Conservation (phyloP, 805 yeast species). For the Candida coquimbonensis region DNA sequence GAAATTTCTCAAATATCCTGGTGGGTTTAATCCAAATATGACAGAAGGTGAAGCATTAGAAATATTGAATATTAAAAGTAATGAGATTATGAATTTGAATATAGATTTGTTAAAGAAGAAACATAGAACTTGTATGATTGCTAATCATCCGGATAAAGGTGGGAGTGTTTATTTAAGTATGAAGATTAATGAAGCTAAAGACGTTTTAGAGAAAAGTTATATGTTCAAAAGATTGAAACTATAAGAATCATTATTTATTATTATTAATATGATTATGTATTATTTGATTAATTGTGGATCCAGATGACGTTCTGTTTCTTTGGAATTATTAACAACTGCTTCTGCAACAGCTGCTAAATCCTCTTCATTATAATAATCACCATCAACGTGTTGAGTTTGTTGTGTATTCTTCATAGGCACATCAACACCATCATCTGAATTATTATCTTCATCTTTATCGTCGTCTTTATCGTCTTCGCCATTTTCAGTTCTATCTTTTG, state of each 20-base stretch:
- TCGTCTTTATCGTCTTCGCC: slow-evolving; percentile 2
- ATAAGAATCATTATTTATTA: neutral
- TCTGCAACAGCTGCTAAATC: slow-evolving; percentile 23
- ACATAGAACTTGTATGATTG: slow-evolving; percentile 71
- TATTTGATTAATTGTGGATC: slow-evolving; percentile 14
- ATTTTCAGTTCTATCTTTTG: slow-evolving; percentile 9
- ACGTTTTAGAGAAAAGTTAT: slow-evolving; percentile 60
- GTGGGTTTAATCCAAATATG: slow-evolving; percentile 62
- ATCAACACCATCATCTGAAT: slow-evolving; percentile 1
- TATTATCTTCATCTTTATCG: slow-evolving; percentile 1
- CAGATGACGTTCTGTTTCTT: slow-evolving; percentile 5
- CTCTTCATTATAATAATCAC: slow-evolving; percentile 14
- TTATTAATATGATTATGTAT: neutral
- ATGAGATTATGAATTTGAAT: slow-evolving; percentile 45
- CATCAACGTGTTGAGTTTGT: neutral
- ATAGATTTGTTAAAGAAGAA: slow-evolving; percentile 52
- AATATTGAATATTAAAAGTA: slow-evolving; percentile 51
- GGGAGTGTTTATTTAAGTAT: slow-evolving; percentile 78
- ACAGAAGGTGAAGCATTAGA: slow-evolving; percentile 64
- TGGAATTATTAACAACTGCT: slow-evolving; percentile 17
- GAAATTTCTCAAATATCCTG: slow-evolving; percentile 37
- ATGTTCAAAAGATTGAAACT: slow-evolving; percentile 24
- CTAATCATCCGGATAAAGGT: slow-evolving; percentile 86
- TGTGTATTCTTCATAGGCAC: neutral
- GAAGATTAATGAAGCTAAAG: slow-evolving; percentile 84